phyloP scores from a whole-genome alignment of 441 rosid species.

The Adansonia gregorii region DNA sequence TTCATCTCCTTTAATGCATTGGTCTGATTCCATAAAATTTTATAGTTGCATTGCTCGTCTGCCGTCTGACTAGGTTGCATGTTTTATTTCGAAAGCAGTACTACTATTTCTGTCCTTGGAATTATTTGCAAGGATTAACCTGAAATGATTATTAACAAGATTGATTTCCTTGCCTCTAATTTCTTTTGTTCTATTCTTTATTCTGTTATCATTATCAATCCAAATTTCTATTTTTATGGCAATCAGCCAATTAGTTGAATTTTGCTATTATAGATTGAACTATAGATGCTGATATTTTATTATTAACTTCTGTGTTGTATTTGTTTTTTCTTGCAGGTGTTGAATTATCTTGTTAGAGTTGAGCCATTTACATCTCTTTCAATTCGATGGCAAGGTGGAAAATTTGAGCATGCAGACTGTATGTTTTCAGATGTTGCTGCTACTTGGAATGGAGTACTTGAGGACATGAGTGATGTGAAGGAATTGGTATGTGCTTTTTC shows the following conservation, averaged over 20 bases:
- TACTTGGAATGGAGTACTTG: slow-evolving; percentile 95
- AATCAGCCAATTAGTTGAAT: slow-evolving; percentile 23
- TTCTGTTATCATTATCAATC: neutral
- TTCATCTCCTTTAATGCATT: neutral
- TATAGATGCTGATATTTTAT: slow-evolving; percentile 14
- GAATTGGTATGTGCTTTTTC: slow-evolving; percentile 72
- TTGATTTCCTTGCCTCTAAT: neutral
- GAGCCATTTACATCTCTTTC: slow-evolving; percentile 97
- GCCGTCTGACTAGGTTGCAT: slow-evolving; percentile 17
- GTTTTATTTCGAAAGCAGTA: slow-evolving; percentile 12
- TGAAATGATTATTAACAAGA: neutral
- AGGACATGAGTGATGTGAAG: slow-evolving; percentile 99
- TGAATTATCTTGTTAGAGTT: slow-evolving; percentile 93
- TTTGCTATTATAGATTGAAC: slow-evolving; percentile 20
- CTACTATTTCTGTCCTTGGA: neutral
- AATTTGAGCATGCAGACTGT: slow-evolving; percentile 98
- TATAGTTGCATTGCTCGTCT: neutral
- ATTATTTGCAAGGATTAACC: neutral
- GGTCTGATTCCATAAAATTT: slow-evolving; percentile 9
- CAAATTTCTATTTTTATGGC: slow-evolving; percentile 1
- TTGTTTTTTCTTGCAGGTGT: slow-evolving; percentile 60
- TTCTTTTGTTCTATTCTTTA: slow-evolving; percentile 7
- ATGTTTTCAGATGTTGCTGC: slow-evolving; percentile 91
- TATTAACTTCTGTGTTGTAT: slow-evolving; percentile 29
- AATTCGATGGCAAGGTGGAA: slow-evolving; percentile 98